Conservation (phyloP, 2,329 filamentous ascomycete genomes). For the Monosporascus sp. region DNA sequence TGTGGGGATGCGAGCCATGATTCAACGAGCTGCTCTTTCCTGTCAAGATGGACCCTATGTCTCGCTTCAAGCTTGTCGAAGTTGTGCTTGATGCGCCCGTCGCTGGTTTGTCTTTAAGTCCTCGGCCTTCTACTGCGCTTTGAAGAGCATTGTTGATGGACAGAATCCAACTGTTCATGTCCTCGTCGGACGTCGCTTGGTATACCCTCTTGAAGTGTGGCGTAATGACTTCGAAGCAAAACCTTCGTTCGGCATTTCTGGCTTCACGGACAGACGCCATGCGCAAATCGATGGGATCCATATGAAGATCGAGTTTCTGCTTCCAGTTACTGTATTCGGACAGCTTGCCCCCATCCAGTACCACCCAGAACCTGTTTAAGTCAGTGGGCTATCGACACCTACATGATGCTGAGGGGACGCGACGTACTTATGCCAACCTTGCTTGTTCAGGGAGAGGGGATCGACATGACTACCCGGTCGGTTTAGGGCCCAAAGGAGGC, state of each 20-base stretch:
- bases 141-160: slow-evolving; percentile 97
- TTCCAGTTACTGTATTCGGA: slow-evolving; percentile 99
- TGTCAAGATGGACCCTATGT: slow-evolving; percentile 88
- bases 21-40: slow-evolving; percentile 77
- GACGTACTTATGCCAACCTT: slow-evolving; percentile 95
- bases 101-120: slow-evolving; percentile 47
- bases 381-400: slow-evolving; percentile 6
- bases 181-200: slow-evolving; percentile 94
- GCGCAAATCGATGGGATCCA: slow-evolving; percentile 94
- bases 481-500: slow-evolving; percentile 89
- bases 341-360: slow-evolving; percentile 90
- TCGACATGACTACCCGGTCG: slow-evolving; percentile 91
- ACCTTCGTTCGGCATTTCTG: slow-evolving; percentile 86
- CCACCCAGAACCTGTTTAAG: slow-evolving; percentile 82
- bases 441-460: slow-evolving; percentile 90
- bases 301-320: slow-evolving; percentile 90
- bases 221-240: slow-evolving; percentile 98
- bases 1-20: slow-evolving; percentile 43
- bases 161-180: slow-evolving; percentile 94
- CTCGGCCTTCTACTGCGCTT: slow-evolving; percentile 83
- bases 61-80: slow-evolving; percentile 60
- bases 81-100: slow-evolving; percentile 33
- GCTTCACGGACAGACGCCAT: slow-evolving; percentile 97
- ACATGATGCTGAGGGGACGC: neutral
- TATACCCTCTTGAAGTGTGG: slow-evolving; percentile 95